Percentiles rank a stretch among this genome's conserved stretches.
Evolutionary conservation across 257 asterid species (phyloP).

Genomic region (Verbascum thapsus): DNA sequence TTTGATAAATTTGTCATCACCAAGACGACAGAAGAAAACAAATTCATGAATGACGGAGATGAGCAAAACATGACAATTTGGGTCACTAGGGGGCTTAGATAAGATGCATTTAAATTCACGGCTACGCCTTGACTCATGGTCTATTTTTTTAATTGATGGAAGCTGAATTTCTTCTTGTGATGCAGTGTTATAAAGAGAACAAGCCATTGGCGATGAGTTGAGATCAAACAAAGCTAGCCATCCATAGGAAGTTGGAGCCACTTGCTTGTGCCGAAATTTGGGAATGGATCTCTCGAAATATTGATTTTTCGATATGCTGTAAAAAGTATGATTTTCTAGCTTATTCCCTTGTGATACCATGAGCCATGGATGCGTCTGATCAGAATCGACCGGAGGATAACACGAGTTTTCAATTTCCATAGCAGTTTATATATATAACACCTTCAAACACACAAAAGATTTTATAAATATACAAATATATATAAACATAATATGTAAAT

Average conservation of each 20-base stretch:
- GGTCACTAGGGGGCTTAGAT: constrained; percentile 7
- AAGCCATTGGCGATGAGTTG: background rate
- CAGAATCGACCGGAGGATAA: background rate
- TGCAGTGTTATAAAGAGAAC: background rate
- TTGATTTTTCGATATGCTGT: background rate
- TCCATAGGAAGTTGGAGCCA: background rate
- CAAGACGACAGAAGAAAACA: background rate
- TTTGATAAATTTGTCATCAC: constrained; percentile 3
- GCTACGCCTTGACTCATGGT: background rate
- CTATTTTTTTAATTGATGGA: background rate
- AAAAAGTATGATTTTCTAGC: background rate
- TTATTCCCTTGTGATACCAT: background rate
- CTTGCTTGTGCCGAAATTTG: background rate
- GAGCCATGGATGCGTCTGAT: constrained; percentile 10
- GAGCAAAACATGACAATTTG: constrained; percentile 8
- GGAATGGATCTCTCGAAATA: background rate
- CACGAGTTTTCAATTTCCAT: background rate
- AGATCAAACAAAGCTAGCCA: constrained; percentile 1
- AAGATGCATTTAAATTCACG: background rate
- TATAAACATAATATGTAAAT: too few relatives aligned
- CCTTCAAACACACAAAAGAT: too few relatives aligned
- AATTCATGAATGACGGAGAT: background rate
- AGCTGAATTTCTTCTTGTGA: background rate
- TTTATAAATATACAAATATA: too few relatives aligned
- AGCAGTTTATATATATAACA: too few relatives aligned